These are phyloP conservation scores for Fusarium humuli DNA, from an alignment of 2,329 filamentous ascomycete species.

Conservation along the genomic window DNA sequence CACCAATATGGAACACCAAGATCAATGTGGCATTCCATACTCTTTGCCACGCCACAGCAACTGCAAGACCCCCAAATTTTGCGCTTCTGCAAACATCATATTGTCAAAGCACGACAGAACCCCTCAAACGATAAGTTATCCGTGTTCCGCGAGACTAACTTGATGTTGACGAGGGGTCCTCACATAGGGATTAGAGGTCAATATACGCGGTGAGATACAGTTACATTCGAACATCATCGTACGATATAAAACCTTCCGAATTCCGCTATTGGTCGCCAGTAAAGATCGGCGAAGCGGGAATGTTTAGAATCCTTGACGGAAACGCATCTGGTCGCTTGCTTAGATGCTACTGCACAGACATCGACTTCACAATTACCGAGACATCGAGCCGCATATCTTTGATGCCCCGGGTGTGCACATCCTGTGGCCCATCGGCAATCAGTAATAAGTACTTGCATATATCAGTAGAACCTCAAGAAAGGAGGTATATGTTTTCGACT, in stretches of 20 bases:
- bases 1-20: neutral
- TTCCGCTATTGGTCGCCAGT: neutral
- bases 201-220: neutral
- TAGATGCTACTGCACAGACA: constrained; percentile 1
- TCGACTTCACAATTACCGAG: neutral
- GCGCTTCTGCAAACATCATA: constrained; percentile 26
- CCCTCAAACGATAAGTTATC: neutral
- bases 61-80: neutral
- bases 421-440: neutral
- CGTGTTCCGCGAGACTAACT: neutral
- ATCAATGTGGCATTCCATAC: constrained; percentile 19
- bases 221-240: neutral
- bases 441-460: too few species aligned
- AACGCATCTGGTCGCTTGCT: neutral
- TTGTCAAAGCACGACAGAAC: neutral
- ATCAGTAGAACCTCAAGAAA: neutral
- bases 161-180: neutral
- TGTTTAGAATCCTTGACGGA: neutral
- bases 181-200: neutral
- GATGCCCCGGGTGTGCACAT: neutral
- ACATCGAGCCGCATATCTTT: neutral
- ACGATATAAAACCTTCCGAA: neutral
- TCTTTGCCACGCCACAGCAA: constrained; percentile 16
- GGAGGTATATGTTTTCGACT: neutral
- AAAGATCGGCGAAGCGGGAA: neutral